phyloP scores from a whole-genome alignment of 768 basidiomycete genomes.

The Jaapia argillacea region DNA sequence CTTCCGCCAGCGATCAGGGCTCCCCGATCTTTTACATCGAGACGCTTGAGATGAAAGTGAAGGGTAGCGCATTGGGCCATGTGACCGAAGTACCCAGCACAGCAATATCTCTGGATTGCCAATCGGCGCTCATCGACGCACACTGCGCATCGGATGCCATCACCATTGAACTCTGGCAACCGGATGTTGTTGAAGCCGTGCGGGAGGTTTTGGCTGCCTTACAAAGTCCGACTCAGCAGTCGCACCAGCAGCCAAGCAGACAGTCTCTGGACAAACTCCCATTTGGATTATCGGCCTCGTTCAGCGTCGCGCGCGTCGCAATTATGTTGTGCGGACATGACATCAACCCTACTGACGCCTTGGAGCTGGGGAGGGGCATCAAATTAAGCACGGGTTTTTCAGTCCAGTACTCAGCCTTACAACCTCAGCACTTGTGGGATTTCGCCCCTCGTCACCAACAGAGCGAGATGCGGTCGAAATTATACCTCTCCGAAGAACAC shows the following conservation, averaged over 20 bases:
- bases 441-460: slow-evolving; percentile 23
- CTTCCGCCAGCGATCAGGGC: slow-evolving; percentile 13
- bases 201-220: slow-evolving; percentile 24
- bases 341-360: slow-evolving; percentile 60
- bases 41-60: slow-evolving; percentile 35
- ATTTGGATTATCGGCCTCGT: slow-evolving; percentile 41
- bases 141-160: slow-evolving; percentile 45
- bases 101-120: slow-evolving; percentile 30
- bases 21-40: slow-evolving; percentile 47
- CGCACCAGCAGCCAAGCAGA: neutral
- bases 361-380: slow-evolving; percentile 61
- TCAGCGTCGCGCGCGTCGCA: slow-evolving; percentile 53
- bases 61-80: slow-evolving; percentile 36
- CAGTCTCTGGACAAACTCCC: slow-evolving; percentile 31
- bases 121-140: slow-evolving; percentile 34
- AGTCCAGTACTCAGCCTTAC: slow-evolving; percentile 46
- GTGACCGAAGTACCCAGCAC: slow-evolving; percentile 35
- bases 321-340: slow-evolving; percentile 72
- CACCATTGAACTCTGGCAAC: slow-evolving; percentile 61
- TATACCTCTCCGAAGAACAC: slow-evolving; percentile 44
- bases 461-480: slow-evolving; percentile 37
- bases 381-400: slow-evolving; percentile 44
- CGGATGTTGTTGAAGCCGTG: slow-evolving; percentile 43
- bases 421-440: slow-evolving; percentile 2
- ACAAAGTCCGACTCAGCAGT: neutral